Conservation (phyloP, 2,329 filamentous ascomycete species). For the Monilinia polystroma region DNA sequence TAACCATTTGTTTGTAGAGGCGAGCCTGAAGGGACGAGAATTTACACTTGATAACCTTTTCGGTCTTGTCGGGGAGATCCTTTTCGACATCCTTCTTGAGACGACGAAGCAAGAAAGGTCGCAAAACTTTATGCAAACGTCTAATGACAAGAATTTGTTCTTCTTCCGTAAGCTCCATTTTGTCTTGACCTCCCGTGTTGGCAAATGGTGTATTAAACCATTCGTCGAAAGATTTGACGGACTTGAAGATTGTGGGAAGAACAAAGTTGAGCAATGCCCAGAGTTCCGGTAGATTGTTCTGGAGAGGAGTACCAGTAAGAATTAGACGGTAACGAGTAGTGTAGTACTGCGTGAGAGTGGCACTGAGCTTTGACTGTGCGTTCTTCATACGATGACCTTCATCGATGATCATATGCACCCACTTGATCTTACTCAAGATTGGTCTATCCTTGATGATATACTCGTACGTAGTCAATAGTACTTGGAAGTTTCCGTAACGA, state of each 20-base stretch:
- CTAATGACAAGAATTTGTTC: constrained; percentile 97
- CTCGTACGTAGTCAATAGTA: constrained; percentile 95
- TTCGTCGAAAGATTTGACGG: constrained; percentile 96
- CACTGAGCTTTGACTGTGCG: constrained; percentile 90
- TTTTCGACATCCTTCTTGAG: constrained; percentile 99
- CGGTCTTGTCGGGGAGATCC: constrained; percentile 96
- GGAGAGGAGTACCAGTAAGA: constrained; percentile 91
- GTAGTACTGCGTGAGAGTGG: constrained; percentile 93
- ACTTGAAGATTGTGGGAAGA: constrained; percentile 97
- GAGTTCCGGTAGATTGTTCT: constrained; percentile 94
- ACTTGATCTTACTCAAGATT: constrained; percentile 95
- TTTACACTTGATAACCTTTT: constrained; percentile 98
- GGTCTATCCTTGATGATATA: constrained; percentile 99
- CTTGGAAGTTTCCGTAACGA: constrained; percentile 92
- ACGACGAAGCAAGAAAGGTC: constrained; percentile 95
- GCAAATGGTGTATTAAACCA: constrained; percentile 99
- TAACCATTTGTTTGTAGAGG: constrained; percentile 96
- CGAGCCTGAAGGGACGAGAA: constrained; percentile 93
- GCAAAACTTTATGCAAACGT: constrained; percentile 94
- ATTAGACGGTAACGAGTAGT: constrained; percentile 92
- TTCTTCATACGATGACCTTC: constrained; percentile 99
- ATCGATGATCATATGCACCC: constrained; percentile 99
- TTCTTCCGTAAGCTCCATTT: constrained; percentile 99
- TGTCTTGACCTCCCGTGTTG: constrained; percentile 96
- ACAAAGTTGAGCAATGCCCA: constrained; percentile 99